Evolutionary conservation across 2,329 filamentous ascomycete genomes (phyloP), one percentile per base, ranked within the genome.

Genomic region (Aspergillus flavus): DNA sequence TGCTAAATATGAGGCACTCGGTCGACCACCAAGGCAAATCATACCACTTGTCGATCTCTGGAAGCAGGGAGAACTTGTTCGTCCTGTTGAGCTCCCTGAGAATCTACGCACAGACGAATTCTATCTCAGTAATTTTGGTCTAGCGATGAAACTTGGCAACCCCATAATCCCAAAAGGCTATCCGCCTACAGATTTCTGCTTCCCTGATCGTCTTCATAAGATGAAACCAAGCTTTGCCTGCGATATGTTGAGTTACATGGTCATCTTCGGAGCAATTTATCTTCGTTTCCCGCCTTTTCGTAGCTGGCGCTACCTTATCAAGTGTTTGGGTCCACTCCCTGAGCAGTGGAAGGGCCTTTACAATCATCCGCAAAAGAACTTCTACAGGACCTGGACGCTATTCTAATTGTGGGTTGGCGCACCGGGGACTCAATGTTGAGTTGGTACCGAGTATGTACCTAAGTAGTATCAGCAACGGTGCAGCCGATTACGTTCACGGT

Each of bases 191-290:
- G 11, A 6, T 1, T 12, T 34, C 14, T 34, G 12, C 11, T 14
- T 11, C 4, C 32, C 11, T 0, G 48, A 52, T 1, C 2, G 26
- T 6, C 48, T 52, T 32, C 48, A 52, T 30, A 32, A 10, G 1
- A 23, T 23, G 21, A 23, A 23, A 23, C 48, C 48, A 52, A 52
- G 48, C 4, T 52, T 52, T 32, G 48, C 48, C 48, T 52, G 48
- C 23, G 14, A 28, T 53, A 73, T 76, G 62, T 76, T 70, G 72
- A 76, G 71, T 48, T 74, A 73, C 32, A 75, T 74, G 71, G 30
- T 68, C 58, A 43, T 74, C 28, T 75, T 76, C 54, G 54, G 65
- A 28, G 56, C 61, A n/a, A 68, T 76, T 54, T 75, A 72, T 32
- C 62, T 70, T 62, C 55, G 58, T 14, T 57, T 52, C 60, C 23